Evolutionary conservation across 73 alveolate species (phyloP), one percentile per base, ranked within the genome.

Genomic region (Paramecium primaurelia): DNA sequence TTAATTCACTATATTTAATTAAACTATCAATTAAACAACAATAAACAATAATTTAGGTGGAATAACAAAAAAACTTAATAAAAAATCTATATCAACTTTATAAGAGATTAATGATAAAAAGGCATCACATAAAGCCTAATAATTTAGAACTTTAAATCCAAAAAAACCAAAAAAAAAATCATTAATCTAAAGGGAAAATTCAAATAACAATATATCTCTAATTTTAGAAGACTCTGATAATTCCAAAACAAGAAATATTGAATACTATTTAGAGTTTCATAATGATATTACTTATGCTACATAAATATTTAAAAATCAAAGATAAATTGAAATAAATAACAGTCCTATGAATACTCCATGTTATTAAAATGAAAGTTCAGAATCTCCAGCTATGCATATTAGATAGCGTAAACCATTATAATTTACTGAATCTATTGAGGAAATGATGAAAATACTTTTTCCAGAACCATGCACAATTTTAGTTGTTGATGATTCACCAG

Each of bases 401-500:
- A 64, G 16, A 8, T n/a, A 54, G 10, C 84, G 69, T 54, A 28
- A 64, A 64, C 84, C 84, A 26, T 34, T 32, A 32, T 64, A 64
- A 64, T 64, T 64, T 12, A 64, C 84, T 32, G 84, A 34, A 32
- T 64, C 84, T 0, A 64, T 64, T 64, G 84, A 64, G 9, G 84
- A 64, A 2, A 64, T 64, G 84, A 75, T 75, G 88, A 36, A 28
- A 75, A 30, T 38, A 8, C 20, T 75, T 11, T 42, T 75, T 38
- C 88, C 88, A 38, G 88, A 75, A 75, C 58, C 58, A 10, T 12
- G 42, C 11, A 30, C 37, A 75, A 38, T 75, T 22, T 75, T 75
- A 38, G 88, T 75, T 36, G 88, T 75, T 11, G 88, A 75, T 42
- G 88, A 75, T 75, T 75, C 58, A 22, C 64, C 88, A 14, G 60